Base-by-base conservation (phyloP, 805 yeast species). In the Zygoascus biomembranicola region DNA sequence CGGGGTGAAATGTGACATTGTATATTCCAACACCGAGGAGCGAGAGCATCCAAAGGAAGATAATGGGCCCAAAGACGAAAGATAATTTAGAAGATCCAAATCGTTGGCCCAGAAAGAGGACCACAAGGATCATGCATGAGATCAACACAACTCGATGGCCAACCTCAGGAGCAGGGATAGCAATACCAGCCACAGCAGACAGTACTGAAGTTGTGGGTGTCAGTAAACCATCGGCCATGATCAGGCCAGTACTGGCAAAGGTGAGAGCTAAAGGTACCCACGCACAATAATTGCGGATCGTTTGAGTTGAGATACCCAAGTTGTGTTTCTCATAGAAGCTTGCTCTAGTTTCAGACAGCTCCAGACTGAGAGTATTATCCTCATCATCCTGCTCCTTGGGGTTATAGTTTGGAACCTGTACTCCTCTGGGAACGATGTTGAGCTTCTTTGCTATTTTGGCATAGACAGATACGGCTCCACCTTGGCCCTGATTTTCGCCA, bases 131-230 rank as follows among this genome's bases (percentile, higher is more conserved):
- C 4, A 69, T 77, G 58, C 76, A 76, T 1, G 83, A 74, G 4
- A 80, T 75, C 28, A 63, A 56, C 63, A 80, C 69, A 5, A 75
- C 78, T 43, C 67, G 64, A 49, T 62, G 59, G 5, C 52, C 46
- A 56, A 78, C 70, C 5, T 71, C 63, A 2, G 83, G 82, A 23
- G 67, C 69, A 5, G 82, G 81, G 16, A 77, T 74, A 45, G 77
- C 75, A 45, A 80, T 76, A 51, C 86, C 86, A 2, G 74, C 76
- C 35, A 81, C 66, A 1, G 85, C 83, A 52, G 79, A 73, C 48
- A 80, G 70, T 2, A 80, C 82, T 1, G 85, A 80, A 11, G 84
- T 79, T 1, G 85, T 80, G 26, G 86, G 86, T 1, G 85, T 81
- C 55, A 81, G 69, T 52, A 81, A 66, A 5, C 85, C 85, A 64